Base-by-base conservation (phyloP, 371 early-diverging fungal genomes). In the Gilbertella persicaria region DNA sequence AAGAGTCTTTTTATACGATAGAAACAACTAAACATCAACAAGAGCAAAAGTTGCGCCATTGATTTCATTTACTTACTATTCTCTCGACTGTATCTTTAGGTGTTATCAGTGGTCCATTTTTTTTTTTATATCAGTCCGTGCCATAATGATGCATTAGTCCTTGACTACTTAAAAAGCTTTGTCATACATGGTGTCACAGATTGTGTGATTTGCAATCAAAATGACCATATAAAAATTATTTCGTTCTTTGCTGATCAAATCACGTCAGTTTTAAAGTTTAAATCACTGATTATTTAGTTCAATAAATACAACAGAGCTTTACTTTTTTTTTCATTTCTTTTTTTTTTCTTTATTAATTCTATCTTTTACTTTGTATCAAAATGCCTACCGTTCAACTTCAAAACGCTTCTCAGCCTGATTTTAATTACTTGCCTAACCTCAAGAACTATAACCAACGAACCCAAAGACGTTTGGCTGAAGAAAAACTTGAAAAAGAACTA, bases 361-460 rank as follows among this genome's bases (percentile, higher is more conserved):
- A 28, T 28, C 4, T 28, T 5, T 9, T 5, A 28, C 28, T 28
- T 9, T 28, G 9, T 5, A 28, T 28, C 21, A 44, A 24, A 28
- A 65, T 66, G 67, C 67, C 67, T 36, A 66, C 67, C 21, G 35
- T 58, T 52, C 67, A 66, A 62, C 14, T 62, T 1, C 30, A 62
- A 47, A 66, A 66, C 38, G 40, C 50, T 13, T 54, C 55, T n/a
- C 67, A 66, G 30, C 67, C 67, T 25, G 63, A 66, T 23, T 51
- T 67, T 38, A 67, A 62, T 24, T 67, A 67, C 25, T 36, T 67
- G 14, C 67, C 67, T 40, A 50, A 59, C n/a, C 43, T 36, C 12
- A 48, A 58, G 20, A 66, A 62, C 33, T 66, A 62, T 49, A 50
- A 66, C 45, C 48, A 33, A 21, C 55, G 67, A 38, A 58, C 59